Evolutionary conservation across 1,139 yeast genomes (phyloP).

Genomic region (Zygotorulaspora mrakii): DNA sequence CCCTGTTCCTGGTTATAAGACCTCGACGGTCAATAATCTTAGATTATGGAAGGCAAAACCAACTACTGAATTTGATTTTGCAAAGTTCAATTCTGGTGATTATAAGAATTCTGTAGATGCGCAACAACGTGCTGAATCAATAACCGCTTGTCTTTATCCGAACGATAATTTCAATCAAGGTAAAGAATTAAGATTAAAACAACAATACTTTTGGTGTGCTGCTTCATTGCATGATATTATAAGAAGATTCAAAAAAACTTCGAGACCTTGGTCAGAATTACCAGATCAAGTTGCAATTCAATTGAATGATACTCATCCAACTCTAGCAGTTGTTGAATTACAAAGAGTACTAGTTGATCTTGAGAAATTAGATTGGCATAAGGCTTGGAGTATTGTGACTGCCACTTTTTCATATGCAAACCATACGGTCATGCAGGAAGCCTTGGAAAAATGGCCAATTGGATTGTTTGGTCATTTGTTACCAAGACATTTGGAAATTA

Average conservation of each 20-base stretch:
- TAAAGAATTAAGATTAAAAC: slow-evolving; percentile 87
- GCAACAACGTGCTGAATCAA: slow-evolving; percentile 86
- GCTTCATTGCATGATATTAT: slow-evolving; percentile 90
- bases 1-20: slow-evolving; percentile 89
- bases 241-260: slow-evolving; percentile 80
- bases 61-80: slow-evolving; percentile 86
- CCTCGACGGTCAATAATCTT: slow-evolving; percentile 80
- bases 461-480: slow-evolving; percentile 69
- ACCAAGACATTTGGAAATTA: slow-evolving; percentile 90
- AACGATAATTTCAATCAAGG: slow-evolving; percentile 90
- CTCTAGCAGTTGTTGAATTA: slow-evolving; percentile 84
- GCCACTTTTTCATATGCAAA: slow-evolving; percentile 86
- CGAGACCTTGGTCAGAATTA: slow-evolving; percentile 76
- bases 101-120: slow-evolving; percentile 78
- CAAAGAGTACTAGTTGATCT: slow-evolving; percentile 82
- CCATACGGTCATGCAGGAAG: slow-evolving; percentile 93
- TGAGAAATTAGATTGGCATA: slow-evolving; percentile 75
- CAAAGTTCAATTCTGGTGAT: slow-evolving; percentile 89
- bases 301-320: slow-evolving; percentile 93
- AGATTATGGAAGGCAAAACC: slow-evolving; percentile 91
- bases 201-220: slow-evolving; percentile 96
- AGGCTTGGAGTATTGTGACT: slow-evolving; percentile 82
- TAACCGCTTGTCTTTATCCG: slow-evolving; percentile 88
- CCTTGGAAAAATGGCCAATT: slow-evolving; percentile 94
- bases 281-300: slow-evolving; percentile 88